Conservation (phyloP, 169 alveolate genomes). For the Plasmodium sp. region DNA sequence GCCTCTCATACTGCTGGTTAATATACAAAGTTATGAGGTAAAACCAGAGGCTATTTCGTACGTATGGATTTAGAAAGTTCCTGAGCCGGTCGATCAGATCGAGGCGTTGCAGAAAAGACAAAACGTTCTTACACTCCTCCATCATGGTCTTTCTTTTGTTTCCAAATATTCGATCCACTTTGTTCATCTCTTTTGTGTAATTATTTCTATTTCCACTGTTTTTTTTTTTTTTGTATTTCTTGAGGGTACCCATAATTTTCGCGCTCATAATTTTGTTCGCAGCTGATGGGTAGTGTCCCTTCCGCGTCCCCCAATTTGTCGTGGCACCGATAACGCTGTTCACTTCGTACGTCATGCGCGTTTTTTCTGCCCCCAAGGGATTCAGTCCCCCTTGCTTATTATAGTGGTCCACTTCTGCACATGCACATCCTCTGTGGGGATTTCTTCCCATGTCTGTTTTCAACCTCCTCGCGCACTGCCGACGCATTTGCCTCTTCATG, state of each 20-base stretch:
- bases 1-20: constrained; percentile 12
- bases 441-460: background rate
- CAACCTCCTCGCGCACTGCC: constrained; percentile 10
- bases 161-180: constrained; percentile 67
- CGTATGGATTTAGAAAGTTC: constrained; percentile 39
- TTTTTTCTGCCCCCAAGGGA: background rate
- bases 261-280: constrained; percentile 19
- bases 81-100: constrained; percentile 12
- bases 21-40: constrained; percentile 30
- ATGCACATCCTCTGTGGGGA: background rate
- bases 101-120: constrained; percentile 5
- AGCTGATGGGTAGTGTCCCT: background rate
- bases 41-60: constrained; percentile 55
- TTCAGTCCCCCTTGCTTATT: background rate
- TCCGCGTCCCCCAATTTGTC: background rate
- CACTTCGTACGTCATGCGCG: background rate
- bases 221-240: constrained; percentile 39
- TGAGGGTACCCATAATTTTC: constrained; percentile 4
- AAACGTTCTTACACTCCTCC: background rate
- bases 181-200: constrained; percentile 42
- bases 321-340: background rate
- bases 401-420: background rate
- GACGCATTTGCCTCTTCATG: constrained; percentile 12
- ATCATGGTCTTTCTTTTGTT: background rate
- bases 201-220: constrained; percentile 52